Evolutionary conservation across 768 basidiomycete species (phyloP), one percentile per base, ranked within the genome.

Genomic region (Russula vinacea): DNA sequence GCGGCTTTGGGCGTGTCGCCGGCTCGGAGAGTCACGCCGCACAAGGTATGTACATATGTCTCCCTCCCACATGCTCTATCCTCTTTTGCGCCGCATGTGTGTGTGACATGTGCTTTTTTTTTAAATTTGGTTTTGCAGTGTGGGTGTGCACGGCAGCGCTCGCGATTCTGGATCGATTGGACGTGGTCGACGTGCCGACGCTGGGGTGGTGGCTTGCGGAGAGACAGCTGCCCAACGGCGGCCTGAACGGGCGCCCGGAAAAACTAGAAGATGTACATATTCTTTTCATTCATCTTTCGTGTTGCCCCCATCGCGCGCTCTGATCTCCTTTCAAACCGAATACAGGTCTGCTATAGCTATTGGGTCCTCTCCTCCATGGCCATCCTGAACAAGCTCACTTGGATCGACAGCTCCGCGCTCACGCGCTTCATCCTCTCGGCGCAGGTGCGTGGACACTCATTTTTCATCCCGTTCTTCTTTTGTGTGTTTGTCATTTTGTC

Each of bases 161-260:
- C 11, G 88, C 94, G 7, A 94, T 99, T 37, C 80, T 98, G 16
- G 90, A 92, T 73, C 76, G 86, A 53, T 76, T 98, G 16, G 90
- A 97, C 69, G 80, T 81, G 35, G 81, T 96, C 4, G 93, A 98
- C 70, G 72, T 78, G 2, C 83, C 90, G n/a, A 90, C 85, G 33
- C 77, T 98, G 1, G 89, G 80, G 2, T 95, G 92, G 89, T 98
- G 97, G 97, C 76, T 99, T 3, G 83, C 90, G 7, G 97, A 98
- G 72, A 81, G 97, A 8, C 97, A 99, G 73, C 79, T 97, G 14
- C 89, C 94, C 0, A 93, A 84, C 70, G 97, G 97, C 9, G 97
- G 97, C 0, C 77, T 99, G 64, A 98, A 98, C 69, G 97, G 96
- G 0, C 81, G 97, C n/a, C 97, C 97, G 11, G 93, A 99, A 73